phyloP scores from a whole-genome alignment of 768 basidiomycete species.

The Boletus edulis region DNA sequence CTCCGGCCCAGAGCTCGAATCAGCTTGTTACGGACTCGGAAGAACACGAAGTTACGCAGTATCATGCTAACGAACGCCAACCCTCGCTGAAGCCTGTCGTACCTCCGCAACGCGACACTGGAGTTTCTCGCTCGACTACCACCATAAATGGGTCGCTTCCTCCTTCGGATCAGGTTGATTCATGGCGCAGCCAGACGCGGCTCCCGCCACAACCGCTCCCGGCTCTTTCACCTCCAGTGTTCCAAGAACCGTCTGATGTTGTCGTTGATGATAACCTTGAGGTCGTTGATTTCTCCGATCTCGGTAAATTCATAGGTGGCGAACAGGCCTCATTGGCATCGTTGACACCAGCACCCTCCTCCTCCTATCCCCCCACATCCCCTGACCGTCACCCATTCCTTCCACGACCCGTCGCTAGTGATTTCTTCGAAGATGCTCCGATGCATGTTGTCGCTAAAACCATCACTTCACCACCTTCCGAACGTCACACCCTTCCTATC shows the following conservation, averaged over 20 bases:
- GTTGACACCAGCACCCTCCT: conserved; percentile 12
- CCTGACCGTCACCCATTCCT: conserved; percentile 28
- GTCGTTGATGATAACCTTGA: conserved; percentile 63
- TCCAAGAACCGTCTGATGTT: conserved; percentile 39
- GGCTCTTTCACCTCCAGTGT: conserved; percentile 32
- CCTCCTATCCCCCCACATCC: conserved; percentile 18
- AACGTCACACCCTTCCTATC: conserved; percentile 14
- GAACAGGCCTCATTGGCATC: conserved; percentile 14
- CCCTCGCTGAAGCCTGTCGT: conserved; percentile 34
- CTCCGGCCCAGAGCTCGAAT: conserved; percentile 16
- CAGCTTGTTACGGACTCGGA: conserved; percentile 6
- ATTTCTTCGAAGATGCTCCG: conserved; percentile 63
- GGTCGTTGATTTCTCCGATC: conserved; percentile 77
- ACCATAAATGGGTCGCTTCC: conserved; percentile 27
- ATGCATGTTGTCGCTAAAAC: conserved; percentile 39
- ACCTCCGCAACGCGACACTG: conserved; percentile 20
- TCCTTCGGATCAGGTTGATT: conserved; percentile 43
- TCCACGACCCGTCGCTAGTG: conserved; percentile 57
- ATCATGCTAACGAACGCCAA: conserved; percentile 28
- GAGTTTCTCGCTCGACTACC: conserved; percentile 1
- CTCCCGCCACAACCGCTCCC: conserved; percentile 28
- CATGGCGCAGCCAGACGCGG: conserved; percentile 61
- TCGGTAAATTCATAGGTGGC: conserved; percentile 64
- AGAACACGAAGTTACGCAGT: conserved; percentile 3
- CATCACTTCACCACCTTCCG: conserved; percentile 12